Conservation (phyloP, 2,329 filamentous ascomycete genomes). For the Colletotrichum echinochloae region DNA sequence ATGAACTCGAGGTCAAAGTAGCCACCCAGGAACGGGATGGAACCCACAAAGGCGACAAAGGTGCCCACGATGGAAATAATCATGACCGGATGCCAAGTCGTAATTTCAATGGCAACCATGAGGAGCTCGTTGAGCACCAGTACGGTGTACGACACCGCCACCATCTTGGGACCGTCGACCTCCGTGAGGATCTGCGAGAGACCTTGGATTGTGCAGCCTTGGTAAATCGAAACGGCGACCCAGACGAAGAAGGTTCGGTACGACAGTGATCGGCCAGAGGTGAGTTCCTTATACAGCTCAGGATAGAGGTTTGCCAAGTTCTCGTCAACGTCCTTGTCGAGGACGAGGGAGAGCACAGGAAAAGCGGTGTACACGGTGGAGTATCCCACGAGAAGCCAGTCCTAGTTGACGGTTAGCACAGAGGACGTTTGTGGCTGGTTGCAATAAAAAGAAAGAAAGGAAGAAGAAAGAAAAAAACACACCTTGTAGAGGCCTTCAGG, state of each 20-base stretch:
- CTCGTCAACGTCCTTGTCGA: constrained; percentile 96
- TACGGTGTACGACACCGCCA: constrained; percentile 91
- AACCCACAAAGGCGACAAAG: constrained; percentile 81
- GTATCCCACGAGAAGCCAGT: constrained; percentile 97
- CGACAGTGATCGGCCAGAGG: constrained; percentile 84
- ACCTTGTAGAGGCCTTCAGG: constrained; percentile 92
- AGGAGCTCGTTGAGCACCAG: constrained; percentile 93
- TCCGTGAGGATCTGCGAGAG: constrained; percentile 88
- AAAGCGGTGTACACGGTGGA: constrained; percentile 95
- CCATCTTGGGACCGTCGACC: constrained; percentile 80
- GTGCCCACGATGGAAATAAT: constrained; percentile 86
- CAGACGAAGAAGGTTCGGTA: constrained; percentile 97
- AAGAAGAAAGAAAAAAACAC: no score
- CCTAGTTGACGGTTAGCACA: constrained; percentile 56
- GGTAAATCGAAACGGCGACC: constrained; percentile 95
- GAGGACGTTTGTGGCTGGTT: background rate
- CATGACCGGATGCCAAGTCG: constrained; percentile 97
- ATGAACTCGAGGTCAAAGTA: constrained; percentile 91
- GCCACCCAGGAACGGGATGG: constrained; percentile 85
- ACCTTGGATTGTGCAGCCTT: constrained; percentile 96
- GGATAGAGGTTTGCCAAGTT: constrained; percentile 94
- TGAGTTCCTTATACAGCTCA: constrained; percentile 98
- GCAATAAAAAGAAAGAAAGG: no score
- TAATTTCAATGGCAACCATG: constrained; percentile 97
- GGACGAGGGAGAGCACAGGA: constrained; percentile 91